Conservation (phyloP, 192 early-diverging fungal species). For the Dissophora ornata region DNA sequence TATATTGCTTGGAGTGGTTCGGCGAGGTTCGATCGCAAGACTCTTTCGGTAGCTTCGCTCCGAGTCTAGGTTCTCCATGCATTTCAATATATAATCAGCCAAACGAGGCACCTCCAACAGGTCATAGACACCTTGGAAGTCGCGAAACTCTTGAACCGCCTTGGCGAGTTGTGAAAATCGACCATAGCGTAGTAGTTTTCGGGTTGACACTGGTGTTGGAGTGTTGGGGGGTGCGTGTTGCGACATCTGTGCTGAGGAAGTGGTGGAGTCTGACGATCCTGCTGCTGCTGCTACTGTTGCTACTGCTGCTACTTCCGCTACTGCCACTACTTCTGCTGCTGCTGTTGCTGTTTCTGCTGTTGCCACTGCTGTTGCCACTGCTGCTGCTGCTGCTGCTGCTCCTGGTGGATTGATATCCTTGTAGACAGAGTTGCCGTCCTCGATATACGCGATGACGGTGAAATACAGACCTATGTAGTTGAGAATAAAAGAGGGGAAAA, state of each 20-base stretch:
- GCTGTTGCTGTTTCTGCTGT: background rate
- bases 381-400: too few species aligned
- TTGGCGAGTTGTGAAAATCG: conserved; percentile 37
- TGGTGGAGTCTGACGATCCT: background rate
- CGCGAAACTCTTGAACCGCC: conserved; percentile 38
- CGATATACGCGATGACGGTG: conserved; percentile 36
- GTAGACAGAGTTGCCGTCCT: conserved; percentile 49
- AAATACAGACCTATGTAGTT: conserved; percentile 24
- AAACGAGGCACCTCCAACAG: conserved; percentile 53
- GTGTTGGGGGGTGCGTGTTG: conserved; percentile 7
- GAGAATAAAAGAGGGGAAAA: background rate
- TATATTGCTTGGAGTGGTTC: conserved; percentile 9
- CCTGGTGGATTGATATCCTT: conserved; percentile 19
- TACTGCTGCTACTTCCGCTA: background rate
- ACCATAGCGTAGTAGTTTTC: conserved; percentile 38
- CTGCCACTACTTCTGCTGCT: background rate
- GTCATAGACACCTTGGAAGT: conserved; percentile 41
- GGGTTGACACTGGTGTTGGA: conserved; percentile 7
- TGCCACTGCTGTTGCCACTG: too few species aligned
- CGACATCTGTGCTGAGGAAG: background rate
- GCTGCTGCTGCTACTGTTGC: background rate
- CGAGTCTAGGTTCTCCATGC: conserved; percentile 42
- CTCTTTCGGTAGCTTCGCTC: conserved; percentile 42
- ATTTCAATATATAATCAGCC: conserved; percentile 46
- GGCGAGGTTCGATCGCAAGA: conserved; percentile 50